Evolutionary conservation across 2,329 filamentous ascomycete species (phyloP).

Genomic region (Chrysosphaeria jannelii): DNA sequence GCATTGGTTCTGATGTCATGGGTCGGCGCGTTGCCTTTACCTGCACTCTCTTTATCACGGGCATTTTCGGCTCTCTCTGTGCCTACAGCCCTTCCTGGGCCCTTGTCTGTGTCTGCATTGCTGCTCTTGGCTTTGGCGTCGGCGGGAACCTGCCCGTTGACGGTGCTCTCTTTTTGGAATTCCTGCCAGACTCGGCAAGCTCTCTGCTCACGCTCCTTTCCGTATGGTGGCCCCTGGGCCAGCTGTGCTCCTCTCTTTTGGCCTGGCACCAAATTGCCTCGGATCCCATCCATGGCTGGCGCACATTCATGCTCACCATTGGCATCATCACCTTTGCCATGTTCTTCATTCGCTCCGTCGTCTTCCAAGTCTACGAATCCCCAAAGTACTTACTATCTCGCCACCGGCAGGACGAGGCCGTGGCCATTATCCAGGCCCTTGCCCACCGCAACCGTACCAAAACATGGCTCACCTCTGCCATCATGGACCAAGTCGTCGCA

Average conservation of each 20-base stretch:
- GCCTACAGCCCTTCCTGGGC: slow-evolving; percentile 40
- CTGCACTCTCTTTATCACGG: slow-evolving; percentile 42
- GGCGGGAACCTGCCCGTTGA: slow-evolving; percentile 55
- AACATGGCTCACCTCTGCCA: slow-evolving; percentile 50
- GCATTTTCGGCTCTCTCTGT: slow-evolving; percentile 40
- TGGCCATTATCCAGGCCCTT: slow-evolving; percentile 51
- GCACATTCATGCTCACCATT: slow-evolving; percentile 39
- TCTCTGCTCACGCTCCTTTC: slow-evolving; percentile 52
- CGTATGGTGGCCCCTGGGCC: slow-evolving; percentile 65
- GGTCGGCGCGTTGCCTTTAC: slow-evolving; percentile 64
- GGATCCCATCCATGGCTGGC: slow-evolving; percentile 35
- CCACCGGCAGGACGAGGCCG: slow-evolving; percentile 50
- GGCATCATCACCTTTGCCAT: slow-evolving; percentile 45
- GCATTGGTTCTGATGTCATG: slow-evolving; percentile 45
- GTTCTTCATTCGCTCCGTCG: slow-evolving; percentile 49
- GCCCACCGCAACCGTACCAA: slow-evolving; percentile 38
- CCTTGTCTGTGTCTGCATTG: slow-evolving; percentile 26
- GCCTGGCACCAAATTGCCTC: slow-evolving; percentile 50
- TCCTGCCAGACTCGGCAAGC: slow-evolving; percentile 44
- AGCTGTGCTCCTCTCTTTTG: slow-evolving; percentile 38
- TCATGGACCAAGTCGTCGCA: slow-evolving; percentile 25
- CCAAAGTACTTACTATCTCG: slow-evolving; percentile 55
- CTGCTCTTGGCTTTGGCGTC: slow-evolving; percentile 33
- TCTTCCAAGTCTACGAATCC: slow-evolving; percentile 61
- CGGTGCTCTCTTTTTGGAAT: slow-evolving; percentile 57